Conservation (phyloP, 352 stramenopile species). For the Globisporangium megalacanthum region DNA sequence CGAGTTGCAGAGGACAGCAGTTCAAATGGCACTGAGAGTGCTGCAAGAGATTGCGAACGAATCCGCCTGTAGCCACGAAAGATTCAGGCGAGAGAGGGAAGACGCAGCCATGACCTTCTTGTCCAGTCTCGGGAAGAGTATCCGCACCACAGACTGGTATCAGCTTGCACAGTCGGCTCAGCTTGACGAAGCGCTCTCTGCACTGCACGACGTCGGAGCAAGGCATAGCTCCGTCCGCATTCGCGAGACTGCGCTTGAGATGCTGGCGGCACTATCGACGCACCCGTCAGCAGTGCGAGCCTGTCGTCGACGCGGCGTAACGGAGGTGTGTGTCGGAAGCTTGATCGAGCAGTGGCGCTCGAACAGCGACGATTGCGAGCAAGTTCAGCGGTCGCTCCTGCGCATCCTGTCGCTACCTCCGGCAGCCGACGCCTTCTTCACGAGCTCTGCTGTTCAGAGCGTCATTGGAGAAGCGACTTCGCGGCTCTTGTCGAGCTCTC, state of each 20-base stretch:
- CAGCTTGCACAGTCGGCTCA: neutral
- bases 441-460: conserved; percentile 13
- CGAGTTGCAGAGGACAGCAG: neutral
- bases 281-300: neutral
- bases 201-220: neutral
- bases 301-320: neutral
- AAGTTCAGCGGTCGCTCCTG: neutral
- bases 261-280: neutral
- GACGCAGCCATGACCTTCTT: neutral
- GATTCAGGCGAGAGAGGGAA: neutral
- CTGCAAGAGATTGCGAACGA: conserved; percentile 1
- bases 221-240: neutral
- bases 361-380: neutral
- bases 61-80: neutral
- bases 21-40: neutral
- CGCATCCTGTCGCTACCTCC: conserved; percentile 6
- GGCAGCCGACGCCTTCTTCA: conserved; percentile 10
- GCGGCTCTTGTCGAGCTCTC: conserved; percentile 13
- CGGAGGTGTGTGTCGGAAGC: neutral
- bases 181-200: conserved; percentile 3
- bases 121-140: conserved; percentile 1
- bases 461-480: conserved; percentile 6
- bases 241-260: conserved; percentile 1
- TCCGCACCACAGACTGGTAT: neutral
- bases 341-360: conserved; percentile 5